Conservation (phyloP, 371 early-diverging fungal species). For the Dichotomocladium elegans region DNA sequence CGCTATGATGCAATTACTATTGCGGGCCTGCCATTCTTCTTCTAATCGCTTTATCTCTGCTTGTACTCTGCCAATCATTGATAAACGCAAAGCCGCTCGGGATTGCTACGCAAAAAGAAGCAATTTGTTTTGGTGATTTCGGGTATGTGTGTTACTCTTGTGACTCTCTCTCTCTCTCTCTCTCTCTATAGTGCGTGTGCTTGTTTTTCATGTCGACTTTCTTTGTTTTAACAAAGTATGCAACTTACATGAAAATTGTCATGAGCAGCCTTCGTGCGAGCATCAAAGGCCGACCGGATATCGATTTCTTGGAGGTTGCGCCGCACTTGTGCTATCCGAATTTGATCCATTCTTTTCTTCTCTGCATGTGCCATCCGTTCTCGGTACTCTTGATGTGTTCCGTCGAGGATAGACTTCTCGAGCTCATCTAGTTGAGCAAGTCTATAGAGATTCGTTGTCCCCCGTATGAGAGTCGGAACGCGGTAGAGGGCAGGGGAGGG, state of each 20-base stretch:
- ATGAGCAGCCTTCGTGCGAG: constrained; percentile 16
- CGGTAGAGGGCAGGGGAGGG: too few relatives aligned
- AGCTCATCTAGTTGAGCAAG: constrained; percentile 16
- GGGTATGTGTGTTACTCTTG: not conserved
- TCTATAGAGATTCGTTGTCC: not conserved
- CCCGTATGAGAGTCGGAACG: too few relatives aligned
- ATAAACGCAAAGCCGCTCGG: constrained; percentile 10
- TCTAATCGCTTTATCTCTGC: constrained; percentile 16
- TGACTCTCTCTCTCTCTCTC: too few relatives aligned
- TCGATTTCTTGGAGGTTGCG: constrained; percentile 10
- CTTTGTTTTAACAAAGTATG: not conserved
- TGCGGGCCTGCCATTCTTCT: constrained; percentile 16
- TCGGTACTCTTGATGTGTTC: constrained; percentile 12
- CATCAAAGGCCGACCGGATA: constrained; percentile 11
- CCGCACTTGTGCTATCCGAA: constrained; percentile 2
- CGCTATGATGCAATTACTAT: constrained; percentile 3
- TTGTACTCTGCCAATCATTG: constrained; percentile 15
- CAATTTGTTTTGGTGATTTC: too few relatives aligned
- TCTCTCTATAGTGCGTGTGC: too few relatives aligned
- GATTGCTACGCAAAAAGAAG: constrained; percentile 8
- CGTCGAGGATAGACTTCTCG: constrained; percentile 12
- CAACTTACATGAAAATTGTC: constrained; percentile 19
- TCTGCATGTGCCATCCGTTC: constrained; percentile 9
- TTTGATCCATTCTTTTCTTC: constrained; percentile 10
- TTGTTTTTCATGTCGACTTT: too few relatives aligned